phyloP scores from a whole-genome alignment of 1,139 yeast genomes.

The Blastobotrys aristatus region DNA sequence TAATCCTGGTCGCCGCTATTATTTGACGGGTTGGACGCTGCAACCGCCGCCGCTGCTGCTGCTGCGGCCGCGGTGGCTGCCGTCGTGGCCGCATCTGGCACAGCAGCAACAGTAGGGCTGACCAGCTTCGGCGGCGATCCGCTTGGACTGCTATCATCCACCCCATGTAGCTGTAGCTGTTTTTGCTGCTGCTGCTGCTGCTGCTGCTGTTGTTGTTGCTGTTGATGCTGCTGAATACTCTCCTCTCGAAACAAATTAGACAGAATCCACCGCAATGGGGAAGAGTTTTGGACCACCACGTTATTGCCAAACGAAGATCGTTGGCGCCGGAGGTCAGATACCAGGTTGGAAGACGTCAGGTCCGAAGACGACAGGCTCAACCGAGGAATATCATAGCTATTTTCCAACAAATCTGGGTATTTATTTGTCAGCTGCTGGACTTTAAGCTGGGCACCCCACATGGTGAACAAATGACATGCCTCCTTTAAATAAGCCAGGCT shows the following conservation, averaged over 20 bases:
- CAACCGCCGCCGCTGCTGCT: conserved; percentile 5
- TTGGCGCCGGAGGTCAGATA: conserved; percentile 18
- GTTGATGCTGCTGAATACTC: conserved; percentile 9
- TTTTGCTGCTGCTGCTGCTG: not conserved
- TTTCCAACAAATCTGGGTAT: conserved; percentile 24
- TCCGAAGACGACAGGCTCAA: conserved; percentile 20
- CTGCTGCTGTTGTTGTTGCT: too few species aligned
- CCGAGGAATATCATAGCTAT: conserved; percentile 20
- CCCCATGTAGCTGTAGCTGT: not conserved
- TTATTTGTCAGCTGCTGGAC: conserved; percentile 23
- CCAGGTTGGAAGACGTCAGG: conserved; percentile 1
- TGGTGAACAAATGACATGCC: conserved; percentile 30
- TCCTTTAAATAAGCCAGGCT: conserved; percentile 29
- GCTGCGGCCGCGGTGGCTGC: not conserved
- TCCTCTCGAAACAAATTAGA: conserved; percentile 29
- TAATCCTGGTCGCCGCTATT: conserved; percentile 17
- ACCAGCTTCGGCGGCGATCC: not conserved
- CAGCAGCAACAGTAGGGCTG: not conserved
- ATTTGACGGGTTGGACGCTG: not conserved
- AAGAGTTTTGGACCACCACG: conserved; percentile 23
- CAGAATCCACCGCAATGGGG: conserved; percentile 30
- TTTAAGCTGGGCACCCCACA: conserved; percentile 35
- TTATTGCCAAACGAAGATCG: conserved; percentile 17
- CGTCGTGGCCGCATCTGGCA: not conserved
- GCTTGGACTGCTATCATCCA: not conserved